Conservation (phyloP, 179 eudicot genomes). For the Silene coronaria region DNA sequence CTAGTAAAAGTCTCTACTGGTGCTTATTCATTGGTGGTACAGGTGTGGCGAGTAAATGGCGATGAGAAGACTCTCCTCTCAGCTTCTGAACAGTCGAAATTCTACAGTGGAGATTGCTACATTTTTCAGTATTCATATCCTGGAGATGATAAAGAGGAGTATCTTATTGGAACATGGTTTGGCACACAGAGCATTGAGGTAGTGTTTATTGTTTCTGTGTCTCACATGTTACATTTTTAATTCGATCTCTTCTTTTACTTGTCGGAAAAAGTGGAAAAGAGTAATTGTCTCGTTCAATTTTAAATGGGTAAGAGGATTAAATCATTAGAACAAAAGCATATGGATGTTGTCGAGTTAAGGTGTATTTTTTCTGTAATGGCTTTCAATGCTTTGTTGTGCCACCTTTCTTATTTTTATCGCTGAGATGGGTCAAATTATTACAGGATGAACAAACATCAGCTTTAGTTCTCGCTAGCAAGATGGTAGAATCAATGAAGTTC, state of each 20-base stretch:
- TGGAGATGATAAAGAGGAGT: constrained; percentile 83
- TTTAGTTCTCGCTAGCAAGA: constrained; percentile 64
- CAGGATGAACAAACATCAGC: constrained; percentile 87
- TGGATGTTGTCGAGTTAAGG: not conserved
- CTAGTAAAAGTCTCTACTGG: not conserved
- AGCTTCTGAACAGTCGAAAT: constrained; percentile 65
- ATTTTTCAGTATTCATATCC: constrained; percentile 84
- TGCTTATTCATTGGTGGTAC: constrained; percentile 16
- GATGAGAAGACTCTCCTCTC: constrained; percentile 61
- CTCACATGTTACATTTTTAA: not conserved
- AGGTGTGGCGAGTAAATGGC: constrained; percentile 95
- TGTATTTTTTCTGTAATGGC: not conserved
- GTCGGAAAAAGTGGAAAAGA: not conserved
- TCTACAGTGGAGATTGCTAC: constrained; percentile 92
- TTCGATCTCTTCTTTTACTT: not conserved
- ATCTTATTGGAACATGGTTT: constrained; percentile 86
- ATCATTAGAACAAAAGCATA: not conserved
- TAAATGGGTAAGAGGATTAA: not conserved
- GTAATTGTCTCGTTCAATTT: not conserved
- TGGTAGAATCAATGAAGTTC: constrained; percentile 84
- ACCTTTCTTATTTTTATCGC: constrained; percentile 5
- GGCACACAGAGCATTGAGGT: constrained; percentile 90
- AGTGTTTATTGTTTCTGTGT: constrained; percentile 3
- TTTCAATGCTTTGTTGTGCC: not conserved
- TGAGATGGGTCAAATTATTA: constrained; percentile 15